A percentile compares a stretch with the other conserved stretches of the same genome.
Conservation (phyloP, 495 filamentous ascomycete species). For the Lepraria neglecta region DNA sequence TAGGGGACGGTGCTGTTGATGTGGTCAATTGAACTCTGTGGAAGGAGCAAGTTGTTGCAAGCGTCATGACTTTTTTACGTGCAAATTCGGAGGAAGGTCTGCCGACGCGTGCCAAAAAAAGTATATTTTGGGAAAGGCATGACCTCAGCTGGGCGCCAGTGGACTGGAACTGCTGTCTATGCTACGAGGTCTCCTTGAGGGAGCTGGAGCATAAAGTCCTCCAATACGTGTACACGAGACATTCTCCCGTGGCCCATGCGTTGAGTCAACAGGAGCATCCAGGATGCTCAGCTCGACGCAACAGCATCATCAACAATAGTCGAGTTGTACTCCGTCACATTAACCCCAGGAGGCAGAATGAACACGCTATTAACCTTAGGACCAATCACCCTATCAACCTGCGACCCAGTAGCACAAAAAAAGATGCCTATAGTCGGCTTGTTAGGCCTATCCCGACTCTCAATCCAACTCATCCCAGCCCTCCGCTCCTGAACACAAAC, state of each 20-base stretch:
- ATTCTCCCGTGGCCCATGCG: too few species aligned
- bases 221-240: too few species aligned
- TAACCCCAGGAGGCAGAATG: background rate
- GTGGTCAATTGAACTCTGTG: background rate
- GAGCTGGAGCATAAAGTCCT: too few species aligned
- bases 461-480: background rate
- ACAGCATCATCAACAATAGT: too few species aligned
- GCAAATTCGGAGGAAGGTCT: slow-evolving; percentile 1
- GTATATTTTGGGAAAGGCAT: background rate
- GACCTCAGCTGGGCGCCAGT: too few species aligned
- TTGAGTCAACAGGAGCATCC: too few species aligned
- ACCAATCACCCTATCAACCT: slow-evolving; percentile 1
- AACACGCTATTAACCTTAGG: background rate
- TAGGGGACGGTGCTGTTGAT: background rate
- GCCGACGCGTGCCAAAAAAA: slow-evolving; percentile 5
- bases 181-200: too few species aligned
- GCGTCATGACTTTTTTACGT: slow-evolving; percentile 21
- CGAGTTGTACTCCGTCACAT: background rate
- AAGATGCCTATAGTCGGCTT: background rate
- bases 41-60: background rate
- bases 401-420: background rate
- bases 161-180: too few species aligned
- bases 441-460: background rate
- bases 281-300: too few species aligned
- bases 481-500: background rate